Conservation (phyloP, 805 yeast genomes). For the Sugiyamaella lignohabitans region DNA sequence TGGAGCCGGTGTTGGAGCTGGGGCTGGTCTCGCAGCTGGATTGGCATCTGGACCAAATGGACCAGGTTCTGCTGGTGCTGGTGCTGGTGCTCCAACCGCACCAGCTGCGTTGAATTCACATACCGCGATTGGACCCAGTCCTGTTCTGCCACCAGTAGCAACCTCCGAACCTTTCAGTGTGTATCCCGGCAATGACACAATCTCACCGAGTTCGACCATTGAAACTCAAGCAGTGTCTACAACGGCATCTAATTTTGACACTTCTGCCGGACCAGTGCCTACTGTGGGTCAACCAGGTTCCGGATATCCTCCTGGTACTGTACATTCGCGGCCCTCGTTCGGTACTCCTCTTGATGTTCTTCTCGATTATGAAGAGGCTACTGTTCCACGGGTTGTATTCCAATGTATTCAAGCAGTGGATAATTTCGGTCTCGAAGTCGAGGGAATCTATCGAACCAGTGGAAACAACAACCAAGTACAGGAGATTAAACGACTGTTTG, state of each 20-base stretch:
- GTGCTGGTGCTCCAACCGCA: not conserved
- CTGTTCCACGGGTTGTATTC: slow-evolving; percentile 85
- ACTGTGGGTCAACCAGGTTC: no score
- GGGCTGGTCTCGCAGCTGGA: slow-evolving; percentile 3
- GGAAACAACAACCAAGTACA: slow-evolving; percentile 73
- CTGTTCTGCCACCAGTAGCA: not conserved
- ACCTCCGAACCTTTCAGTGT: not conserved
- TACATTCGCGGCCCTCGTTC: slow-evolving; percentile 47
- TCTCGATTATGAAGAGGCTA: slow-evolving; percentile 77
- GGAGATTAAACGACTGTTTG: slow-evolving; percentile 60
- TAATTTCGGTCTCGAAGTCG: slow-evolving; percentile 72
- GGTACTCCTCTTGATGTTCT: slow-evolving; percentile 77
- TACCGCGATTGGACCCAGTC: not conserved
- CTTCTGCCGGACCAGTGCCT: no score
- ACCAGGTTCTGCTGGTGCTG: not conserved
- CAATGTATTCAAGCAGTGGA: slow-evolving; percentile 86
- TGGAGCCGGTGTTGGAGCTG: slow-evolving; percentile 7
- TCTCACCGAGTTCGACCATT: not conserved
- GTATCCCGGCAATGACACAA: not conserved
- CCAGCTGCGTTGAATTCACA: not conserved
- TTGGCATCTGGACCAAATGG: not conserved
- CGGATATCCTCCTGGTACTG: slow-evolving; percentile 29
- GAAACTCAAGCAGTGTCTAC: not conserved
- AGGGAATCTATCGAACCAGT: slow-evolving; percentile 83
- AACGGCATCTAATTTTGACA: no score